Evolutionary conservation across 2,329 filamentous ascomycete genomes (phyloP), one percentile per base, ranked within the genome.

Genomic region (Colletotrichum sp.): DNA sequence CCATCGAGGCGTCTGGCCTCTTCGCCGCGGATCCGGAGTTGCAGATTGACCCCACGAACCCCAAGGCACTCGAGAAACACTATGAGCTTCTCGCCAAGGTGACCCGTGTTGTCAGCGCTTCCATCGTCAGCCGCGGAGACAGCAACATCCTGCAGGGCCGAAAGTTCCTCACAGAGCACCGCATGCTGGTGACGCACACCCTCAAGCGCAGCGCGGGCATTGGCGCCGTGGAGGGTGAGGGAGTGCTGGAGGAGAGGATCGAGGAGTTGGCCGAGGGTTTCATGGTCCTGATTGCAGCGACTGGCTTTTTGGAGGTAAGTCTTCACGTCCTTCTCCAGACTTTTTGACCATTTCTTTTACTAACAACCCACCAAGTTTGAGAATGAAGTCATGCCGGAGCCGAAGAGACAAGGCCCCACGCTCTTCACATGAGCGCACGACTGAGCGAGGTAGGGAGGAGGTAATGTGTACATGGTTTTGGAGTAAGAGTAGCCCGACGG

Each of bases 11-110:
- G 72, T 98, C 96, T 1, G 92, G 93, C n/a, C 90, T 99, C 26
- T 99, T 99, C 83, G 89, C 93, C 10, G 94, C 95, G 15, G 97
- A 99, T 83, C 97, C 97, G 1, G 97, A 99, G 84, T 92, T 99
- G 71, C 96, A 98, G 76, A 92, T 96, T 85, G 92, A 95, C 79
- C 90, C 93, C 71, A 90, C 93, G 71, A 93, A 95, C 79, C 88
- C 91, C 5, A 89, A 90, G 74, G 94, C 95, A 5, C 89, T 98
- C 24, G 91, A 93, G 78, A 93, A 93, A 81, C 98, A 98, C 86
- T 99, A 98, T 85, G 90, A 93, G 64, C 90, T 99, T 8, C 92
- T 99, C 18, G 92, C 95, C 49, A 92, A 94, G 71, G 90, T 98
- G 10, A 90, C 97, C 49, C 93, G 96, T 68, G 93, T 99, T 75